Evolutionary conservation across 768 basidiomycete genomes (phyloP).

Genomic region (Myochromella boudieri): DNA sequence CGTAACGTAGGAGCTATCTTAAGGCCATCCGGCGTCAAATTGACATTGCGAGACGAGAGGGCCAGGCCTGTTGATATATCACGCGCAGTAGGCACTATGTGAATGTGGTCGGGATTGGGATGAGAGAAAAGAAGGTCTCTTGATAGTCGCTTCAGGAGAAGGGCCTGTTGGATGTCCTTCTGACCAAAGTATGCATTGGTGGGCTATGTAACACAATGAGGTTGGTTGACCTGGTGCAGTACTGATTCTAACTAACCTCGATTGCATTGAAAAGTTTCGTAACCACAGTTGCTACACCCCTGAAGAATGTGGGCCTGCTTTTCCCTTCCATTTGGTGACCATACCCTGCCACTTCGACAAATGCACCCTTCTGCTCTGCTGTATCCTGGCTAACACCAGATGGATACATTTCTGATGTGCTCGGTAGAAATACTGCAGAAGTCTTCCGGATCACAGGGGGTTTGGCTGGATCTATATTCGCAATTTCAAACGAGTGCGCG

Average conservation of each 20-base stretch:
- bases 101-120: slow-evolving; percentile 70
- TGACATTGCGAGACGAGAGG: slow-evolving; percentile 88
- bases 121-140: slow-evolving; percentile 80
- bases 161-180: slow-evolving; percentile 96
- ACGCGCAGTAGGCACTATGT: slow-evolving; percentile 86
- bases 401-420: slow-evolving; percentile 87
- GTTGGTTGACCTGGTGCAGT: background rate
- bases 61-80: slow-evolving; percentile 68
- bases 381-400: slow-evolving; percentile 83
- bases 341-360: slow-evolving; percentile 90
- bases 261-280: slow-evolving; percentile 94
- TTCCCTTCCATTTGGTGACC: slow-evolving; percentile 91
- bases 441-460: slow-evolving; percentile 36
- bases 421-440: slow-evolving; percentile 79
- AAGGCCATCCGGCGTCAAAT: slow-evolving; percentile 67
- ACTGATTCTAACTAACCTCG: slow-evolving; percentile 55
- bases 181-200: slow-evolving; percentile 94
- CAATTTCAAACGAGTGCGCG: slow-evolving; percentile 30
- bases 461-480: slow-evolving; percentile 11
- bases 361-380: slow-evolving; percentile 77
- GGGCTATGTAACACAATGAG: slow-evolving; percentile 49
- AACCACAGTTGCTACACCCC: slow-evolving; percentile 93
- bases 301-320: slow-evolving; percentile 88
- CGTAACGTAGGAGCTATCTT: slow-evolving; percentile 67
- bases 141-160: slow-evolving; percentile 77